Evolutionary conservation across 345 rosid genomes (phyloP).

Genomic region (Eucalyptus coolabah): DNA sequence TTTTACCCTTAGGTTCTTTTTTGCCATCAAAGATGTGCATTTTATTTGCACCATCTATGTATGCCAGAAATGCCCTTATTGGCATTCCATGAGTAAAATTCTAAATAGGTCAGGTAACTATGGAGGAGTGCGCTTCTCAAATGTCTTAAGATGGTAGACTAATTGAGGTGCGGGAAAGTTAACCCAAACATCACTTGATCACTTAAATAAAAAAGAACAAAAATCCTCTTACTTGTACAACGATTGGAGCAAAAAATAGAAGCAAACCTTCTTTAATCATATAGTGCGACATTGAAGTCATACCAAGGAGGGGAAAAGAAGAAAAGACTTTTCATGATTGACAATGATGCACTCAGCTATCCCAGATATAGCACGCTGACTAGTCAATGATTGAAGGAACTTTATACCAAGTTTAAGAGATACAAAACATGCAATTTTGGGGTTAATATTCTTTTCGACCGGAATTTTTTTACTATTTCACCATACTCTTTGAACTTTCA

Average conservation of each 20-base stretch:
- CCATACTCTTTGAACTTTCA: background rate
- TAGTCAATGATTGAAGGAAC: background rate
- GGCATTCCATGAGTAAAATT: background rate
- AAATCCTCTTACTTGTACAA: background rate
- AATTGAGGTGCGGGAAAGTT: background rate
- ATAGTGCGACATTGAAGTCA: background rate
- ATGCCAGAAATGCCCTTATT: background rate
- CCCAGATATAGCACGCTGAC: background rate
- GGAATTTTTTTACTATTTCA: background rate
- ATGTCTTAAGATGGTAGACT: background rate
- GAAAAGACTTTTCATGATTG: background rate
- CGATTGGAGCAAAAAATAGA: background rate
- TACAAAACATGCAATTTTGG: background rate
- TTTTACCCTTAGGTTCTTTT: background rate
- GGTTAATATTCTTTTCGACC: background rate
- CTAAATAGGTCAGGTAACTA: background rate
- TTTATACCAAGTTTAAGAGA: background rate
- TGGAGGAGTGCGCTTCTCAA: background rate
- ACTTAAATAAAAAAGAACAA: background rate
- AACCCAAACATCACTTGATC: background rate
- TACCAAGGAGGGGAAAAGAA: background rate
- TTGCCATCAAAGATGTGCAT: background rate
- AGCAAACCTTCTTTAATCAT: background rate
- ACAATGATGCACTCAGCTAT: background rate
- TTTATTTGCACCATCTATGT: background rate